Percentiles rank a stretch among this genome's conserved stretches.
These are phyloP conservation scores for Lodderomyces theae DNA, from an alignment of 1,139 yeast genomes.

Conservation along the genomic window DNA sequence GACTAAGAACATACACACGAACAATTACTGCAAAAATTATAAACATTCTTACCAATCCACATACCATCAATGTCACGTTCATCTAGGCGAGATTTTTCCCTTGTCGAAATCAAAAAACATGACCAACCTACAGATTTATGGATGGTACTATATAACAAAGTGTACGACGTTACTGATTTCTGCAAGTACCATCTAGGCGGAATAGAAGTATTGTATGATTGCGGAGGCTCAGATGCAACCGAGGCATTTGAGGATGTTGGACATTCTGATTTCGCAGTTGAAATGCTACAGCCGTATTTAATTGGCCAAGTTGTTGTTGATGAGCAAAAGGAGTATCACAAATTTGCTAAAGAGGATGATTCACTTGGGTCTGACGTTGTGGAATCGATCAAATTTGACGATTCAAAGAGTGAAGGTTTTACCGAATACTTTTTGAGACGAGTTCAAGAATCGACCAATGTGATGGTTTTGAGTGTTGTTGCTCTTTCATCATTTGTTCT, in stretches of 20 bases:
- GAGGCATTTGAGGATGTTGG: constrained; percentile 54
- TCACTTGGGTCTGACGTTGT: neutral
- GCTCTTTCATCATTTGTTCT: constrained; percentile 27
- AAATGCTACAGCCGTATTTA: constrained; percentile 38
- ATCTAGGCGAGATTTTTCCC: constrained; percentile 14
- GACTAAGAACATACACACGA: too few relatives aligned
- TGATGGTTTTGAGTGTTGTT: constrained; percentile 20
- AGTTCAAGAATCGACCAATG: constrained; percentile 16
- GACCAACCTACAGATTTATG: constrained; percentile 51
- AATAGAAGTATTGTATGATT: constrained; percentile 61
- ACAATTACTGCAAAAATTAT: too few relatives aligned
- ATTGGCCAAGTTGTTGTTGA: constrained; percentile 25
- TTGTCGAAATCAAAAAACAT: constrained; percentile 46
- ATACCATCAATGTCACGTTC: constrained; percentile 5
- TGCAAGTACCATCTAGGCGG: constrained; percentile 67
- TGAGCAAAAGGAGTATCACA: constrained; percentile 1
- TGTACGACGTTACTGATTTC: constrained; percentile 55
- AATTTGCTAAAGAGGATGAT: neutral
- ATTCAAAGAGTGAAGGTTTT: neutral
- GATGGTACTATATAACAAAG: constrained; percentile 65
- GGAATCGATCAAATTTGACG: constrained; percentile 1
- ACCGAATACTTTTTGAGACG: neutral
- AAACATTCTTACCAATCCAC: too few relatives aligned
- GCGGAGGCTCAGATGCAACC: constrained; percentile 75
- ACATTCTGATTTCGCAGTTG: constrained; percentile 44